Percentiles rank a stretch among this genome's conserved stretches.
phyloP scores from a whole-genome alignment of 78 protist species.

The Dictyostelium brefeldianum region DNA sequence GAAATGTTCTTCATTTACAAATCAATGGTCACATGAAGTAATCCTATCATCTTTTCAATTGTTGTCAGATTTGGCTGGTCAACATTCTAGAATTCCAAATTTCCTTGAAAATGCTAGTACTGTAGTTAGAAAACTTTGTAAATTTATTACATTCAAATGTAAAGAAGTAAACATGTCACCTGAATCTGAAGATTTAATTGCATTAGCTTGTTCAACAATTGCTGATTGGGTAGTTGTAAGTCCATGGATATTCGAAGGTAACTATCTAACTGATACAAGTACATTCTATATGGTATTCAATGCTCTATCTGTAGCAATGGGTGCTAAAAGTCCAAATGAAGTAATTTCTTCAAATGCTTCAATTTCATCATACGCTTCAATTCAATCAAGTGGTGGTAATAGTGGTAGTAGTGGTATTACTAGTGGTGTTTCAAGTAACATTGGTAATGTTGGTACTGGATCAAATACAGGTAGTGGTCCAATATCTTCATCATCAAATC shows the following conservation, averaged over 20 bases:
- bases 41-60: conserved; percentile 29
- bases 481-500: neutral
- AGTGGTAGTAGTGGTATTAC: conserved; percentile 5
- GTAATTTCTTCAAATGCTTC: conserved; percentile 47
- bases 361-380: neutral
- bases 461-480: too few relatives aligned
- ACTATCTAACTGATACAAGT: conserved; percentile 50
- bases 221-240: conserved; percentile 62
- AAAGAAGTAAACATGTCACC: conserved; percentile 17
- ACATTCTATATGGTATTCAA: conserved; percentile 70
- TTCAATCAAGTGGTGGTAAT: conserved; percentile 9
- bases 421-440: too few relatives aligned
- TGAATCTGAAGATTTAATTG: conserved; percentile 49
- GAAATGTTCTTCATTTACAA: conserved; percentile 51
- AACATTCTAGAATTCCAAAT: conserved; percentile 31
- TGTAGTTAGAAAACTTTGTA: conserved; percentile 50
- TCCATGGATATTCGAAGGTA: conserved; percentile 70
- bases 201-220: conserved; percentile 8
- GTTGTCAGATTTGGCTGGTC: conserved; percentile 19
- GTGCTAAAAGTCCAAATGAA: conserved; percentile 76
- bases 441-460: neutral
- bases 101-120: conserved; percentile 43
- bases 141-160: conserved; percentile 56
- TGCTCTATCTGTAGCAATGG: conserved; percentile 64
- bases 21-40: conserved; percentile 74